These are phyloP conservation scores for Candida nemodendra DNA, from an alignment of 805 yeast genomes.

Conservation along the genomic window DNA sequence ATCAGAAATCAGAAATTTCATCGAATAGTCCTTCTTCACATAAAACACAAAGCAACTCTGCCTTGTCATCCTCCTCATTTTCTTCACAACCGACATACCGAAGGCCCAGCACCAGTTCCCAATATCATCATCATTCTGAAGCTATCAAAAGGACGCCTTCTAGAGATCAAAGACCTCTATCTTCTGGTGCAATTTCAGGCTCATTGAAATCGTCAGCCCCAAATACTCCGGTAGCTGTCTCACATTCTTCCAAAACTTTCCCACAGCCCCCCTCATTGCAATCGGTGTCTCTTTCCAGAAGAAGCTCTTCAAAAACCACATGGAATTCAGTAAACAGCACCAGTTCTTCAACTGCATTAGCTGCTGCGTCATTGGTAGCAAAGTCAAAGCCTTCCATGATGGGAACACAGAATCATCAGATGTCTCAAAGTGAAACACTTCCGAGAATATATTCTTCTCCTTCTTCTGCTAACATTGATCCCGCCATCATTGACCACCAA, in stretches of 20 bases:
- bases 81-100: too few species aligned
- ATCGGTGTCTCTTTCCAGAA: background rate
- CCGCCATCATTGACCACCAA: background rate
- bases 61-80: too few species aligned
- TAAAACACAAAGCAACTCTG: conserved; percentile 4
- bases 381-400: conserved; percentile 29
- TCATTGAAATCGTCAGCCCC: too few species aligned
- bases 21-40: conserved; percentile 3
- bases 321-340: conserved; percentile 30
- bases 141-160: too few species aligned
- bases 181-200: too few species aligned
- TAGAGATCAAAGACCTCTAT: too few species aligned
- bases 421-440: background rate
- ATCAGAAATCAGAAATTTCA: too few species aligned
- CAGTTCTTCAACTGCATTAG: conserved; percentile 33
- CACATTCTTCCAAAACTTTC: background rate
- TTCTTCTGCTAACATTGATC: background rate
- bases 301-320: conserved; percentile 12
- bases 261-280: background rate
- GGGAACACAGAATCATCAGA: conserved; percentile 6
- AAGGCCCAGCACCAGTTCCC: too few species aligned
- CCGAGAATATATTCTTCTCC: background rate
- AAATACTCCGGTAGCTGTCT: background rate
- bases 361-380: conserved; percentile 38
- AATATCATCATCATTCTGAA: too few species aligned